Base-by-base conservation (phyloP, 192 early-diverging fungal species). In the Radiomyces spectabilis region DNA sequence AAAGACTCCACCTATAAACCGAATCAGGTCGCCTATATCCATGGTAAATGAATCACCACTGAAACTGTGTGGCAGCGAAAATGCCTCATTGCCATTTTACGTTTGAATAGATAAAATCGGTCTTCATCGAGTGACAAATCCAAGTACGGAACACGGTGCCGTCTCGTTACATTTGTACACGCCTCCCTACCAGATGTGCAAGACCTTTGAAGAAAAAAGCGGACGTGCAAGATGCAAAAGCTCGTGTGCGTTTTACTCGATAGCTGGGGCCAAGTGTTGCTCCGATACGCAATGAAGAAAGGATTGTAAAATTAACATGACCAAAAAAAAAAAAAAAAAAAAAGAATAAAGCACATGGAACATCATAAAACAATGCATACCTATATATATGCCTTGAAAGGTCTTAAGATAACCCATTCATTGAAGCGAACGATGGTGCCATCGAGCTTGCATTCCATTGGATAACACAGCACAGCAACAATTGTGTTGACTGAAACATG, bases 141-240 rank as follows among this genome's bases (percentile, higher is more conserved):
- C 81, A 19, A 80, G 79, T 24, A 25, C 33, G 7, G 49, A 41
- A 5, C 31, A 27, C 3, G 75, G 76, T 52, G 84, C 91, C 5
- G 80, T 96, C 8, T 92, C 93, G 16, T 74, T 96, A 37, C 93
- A 96, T 62, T 72, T 96, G 38, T 96, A 96, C 59, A 87, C 88
- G 4, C 93, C 93, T 26, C 91, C 93, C 2, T 89, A 83, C 56
- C 66, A 88, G 19, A 77, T 75, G 31, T 94, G 91, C 73, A 85
- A 83, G 55, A 90, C 85, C 9, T 96, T 92, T 64, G 81, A 88
- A 44, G 87, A 91, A 57, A 42, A 53, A 1, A 93, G 89, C 0
- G 88, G 88, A n/a, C 59, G 50, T 26, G 71, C 79, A 1, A 67
- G 84, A 10, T 68, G 67, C 21, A 76, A 75, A 25, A 81, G 82